Conservation (phyloP, 257 asterid genomes). For the Scutellaria minor region DNA sequence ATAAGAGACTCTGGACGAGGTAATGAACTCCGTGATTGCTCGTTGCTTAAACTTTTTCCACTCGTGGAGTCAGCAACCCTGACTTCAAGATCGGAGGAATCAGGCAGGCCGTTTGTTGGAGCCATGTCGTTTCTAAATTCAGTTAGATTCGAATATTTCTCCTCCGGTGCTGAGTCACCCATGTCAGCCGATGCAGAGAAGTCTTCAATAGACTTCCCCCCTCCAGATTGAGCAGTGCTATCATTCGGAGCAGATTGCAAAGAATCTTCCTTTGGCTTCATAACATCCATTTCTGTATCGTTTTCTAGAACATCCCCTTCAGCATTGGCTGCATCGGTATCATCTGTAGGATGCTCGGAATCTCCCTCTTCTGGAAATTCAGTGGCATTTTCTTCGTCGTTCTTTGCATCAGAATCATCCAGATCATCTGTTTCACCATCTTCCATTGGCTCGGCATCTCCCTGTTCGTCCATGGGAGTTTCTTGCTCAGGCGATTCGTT, state of each 20-base stretch:
- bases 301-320: slow-evolving; percentile 53
- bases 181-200: slow-evolving; percentile 43
- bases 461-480: slow-evolving; percentile 48
- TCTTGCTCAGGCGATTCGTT: slow-evolving; percentile 55
- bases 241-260: slow-evolving; percentile 49
- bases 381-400: slow-evolving; percentile 47
- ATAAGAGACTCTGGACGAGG: slow-evolving; percentile 52
- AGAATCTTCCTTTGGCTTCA: slow-evolving; percentile 43
- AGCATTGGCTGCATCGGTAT: slow-evolving; percentile 43
- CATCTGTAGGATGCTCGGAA: slow-evolving; percentile 46
- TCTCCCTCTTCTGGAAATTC: slow-evolving; percentile 56
- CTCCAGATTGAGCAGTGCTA: slow-evolving; percentile 50
- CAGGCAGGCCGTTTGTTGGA: slow-evolving; percentile 63
- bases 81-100: slow-evolving; percentile 59
- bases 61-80: slow-evolving; percentile 55
- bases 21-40: slow-evolving; percentile 45
- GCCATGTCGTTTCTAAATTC: slow-evolving; percentile 58
- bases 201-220: slow-evolving; percentile 48
- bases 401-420: slow-evolving; percentile 48
- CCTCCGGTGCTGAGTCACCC: slow-evolving; percentile 58
- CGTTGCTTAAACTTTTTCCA: slow-evolving; percentile 54
- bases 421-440: slow-evolving; percentile 58
- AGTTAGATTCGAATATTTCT: slow-evolving; percentile 45
- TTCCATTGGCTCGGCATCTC: slow-evolving; percentile 58
- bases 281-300: slow-evolving; percentile 46